Evolutionary conservation across 495 filamentous ascomycete genomes (phyloP).

Genomic region (Tetracladium setigerum): DNA sequence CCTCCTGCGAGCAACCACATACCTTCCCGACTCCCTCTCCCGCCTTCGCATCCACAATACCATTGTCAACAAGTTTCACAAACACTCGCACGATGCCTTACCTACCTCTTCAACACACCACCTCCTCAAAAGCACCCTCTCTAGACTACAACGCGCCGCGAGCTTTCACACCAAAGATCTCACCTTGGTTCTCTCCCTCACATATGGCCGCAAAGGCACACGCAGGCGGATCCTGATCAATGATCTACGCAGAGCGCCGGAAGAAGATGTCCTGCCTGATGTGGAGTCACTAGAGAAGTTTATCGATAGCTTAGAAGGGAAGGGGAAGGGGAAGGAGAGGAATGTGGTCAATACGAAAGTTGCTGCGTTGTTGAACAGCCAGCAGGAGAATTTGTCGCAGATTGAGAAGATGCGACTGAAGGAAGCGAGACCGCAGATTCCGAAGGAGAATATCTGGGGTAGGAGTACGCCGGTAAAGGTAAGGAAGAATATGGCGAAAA

Average conservation of each 20-base stretch:
- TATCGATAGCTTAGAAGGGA: too few species aligned
- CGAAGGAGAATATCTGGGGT: conserved; percentile 56
- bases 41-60: conserved; percentile 50
- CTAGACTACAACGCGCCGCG: too few species aligned
- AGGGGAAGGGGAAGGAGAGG: not conserved
- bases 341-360: conserved; percentile 6
- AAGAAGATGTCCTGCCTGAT: conserved; percentile 11
- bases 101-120: too few species aligned
- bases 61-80: conserved; percentile 50
- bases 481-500: conserved; percentile 46
- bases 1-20: conserved; percentile 75
- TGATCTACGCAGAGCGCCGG: conserved; percentile 1
- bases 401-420: not conserved
- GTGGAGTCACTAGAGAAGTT: conserved; percentile 5
- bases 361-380: conserved; percentile 19
- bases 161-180: too few species aligned
- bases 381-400: conserved; percentile 20
- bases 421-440: conserved; percentile 39
- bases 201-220: conserved; percentile 70
- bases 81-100: conserved; percentile 8
- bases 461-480: conserved; percentile 45
- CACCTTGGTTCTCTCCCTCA: conserved; percentile 51
- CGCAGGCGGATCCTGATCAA: conserved; percentile 50
- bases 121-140: too few species aligned
- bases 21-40: conserved; percentile 70